Evolutionary conservation across 495 filamentous ascomycete species (phyloP).

Genomic region (Umbilicaria muhlenbergii): DNA sequence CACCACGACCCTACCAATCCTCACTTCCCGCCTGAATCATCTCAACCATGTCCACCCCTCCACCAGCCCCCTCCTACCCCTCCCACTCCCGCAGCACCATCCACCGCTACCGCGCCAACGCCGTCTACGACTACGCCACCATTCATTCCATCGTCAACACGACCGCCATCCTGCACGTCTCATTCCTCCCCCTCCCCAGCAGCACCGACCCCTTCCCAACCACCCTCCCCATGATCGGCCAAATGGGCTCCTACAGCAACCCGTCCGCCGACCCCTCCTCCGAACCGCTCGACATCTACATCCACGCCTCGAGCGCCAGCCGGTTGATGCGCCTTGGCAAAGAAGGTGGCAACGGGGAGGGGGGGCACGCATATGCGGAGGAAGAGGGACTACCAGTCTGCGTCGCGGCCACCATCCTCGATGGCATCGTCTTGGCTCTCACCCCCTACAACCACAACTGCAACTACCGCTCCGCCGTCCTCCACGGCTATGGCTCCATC

Average conservation of each 20-base stretch:
- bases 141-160: constrained; percentile 74
- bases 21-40: constrained; percentile 43
- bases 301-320: constrained; percentile 76
- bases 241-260: constrained; percentile 55
- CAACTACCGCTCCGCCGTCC: constrained; percentile 74
- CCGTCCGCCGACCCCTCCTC: constrained; percentile 48
- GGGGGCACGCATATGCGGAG: constrained; percentile 11
- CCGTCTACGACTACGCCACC: constrained; percentile 54
- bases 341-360: constrained; percentile 9
- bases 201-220: constrained; percentile 52
- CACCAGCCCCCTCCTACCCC: constrained; percentile 26
- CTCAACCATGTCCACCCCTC: constrained; percentile 20
- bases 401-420: constrained; percentile 51
- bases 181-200: constrained; percentile 45
- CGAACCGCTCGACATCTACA: constrained; percentile 54
- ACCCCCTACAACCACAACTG: constrained; percentile 69
- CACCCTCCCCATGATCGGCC: constrained; percentile 78
- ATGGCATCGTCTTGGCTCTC: constrained; percentile 62
- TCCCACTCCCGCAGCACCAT: constrained; percentile 23
- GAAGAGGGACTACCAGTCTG: constrained; percentile 42
- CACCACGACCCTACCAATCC: constrained; percentile 24
- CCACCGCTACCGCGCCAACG: constrained; percentile 47
- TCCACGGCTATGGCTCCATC: constrained; percentile 58
- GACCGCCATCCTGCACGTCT: constrained; percentile 65
- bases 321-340: constrained; percentile 58